Evolutionary conservation across 1,284 basidiomycete species (phyloP).

Genomic region (Chondrostereum purpureum): DNA sequence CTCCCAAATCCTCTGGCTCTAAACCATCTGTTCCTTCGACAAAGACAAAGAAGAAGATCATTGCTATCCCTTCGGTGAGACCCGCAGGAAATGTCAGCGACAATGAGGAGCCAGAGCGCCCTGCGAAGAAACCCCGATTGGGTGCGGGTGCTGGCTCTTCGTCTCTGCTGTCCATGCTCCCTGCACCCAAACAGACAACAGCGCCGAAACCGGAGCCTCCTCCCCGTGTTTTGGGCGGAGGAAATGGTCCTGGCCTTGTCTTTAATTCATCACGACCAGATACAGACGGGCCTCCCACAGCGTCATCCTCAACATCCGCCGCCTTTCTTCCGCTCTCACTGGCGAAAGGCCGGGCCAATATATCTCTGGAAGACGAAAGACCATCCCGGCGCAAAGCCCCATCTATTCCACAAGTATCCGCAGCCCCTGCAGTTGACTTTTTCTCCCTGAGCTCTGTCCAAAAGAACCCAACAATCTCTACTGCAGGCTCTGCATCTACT

Average conservation of each 20-base stretch:
- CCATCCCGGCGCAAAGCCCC: conserved; percentile 17
- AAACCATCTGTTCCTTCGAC: conserved; percentile 3
- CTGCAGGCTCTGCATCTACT: too few relatives aligned
- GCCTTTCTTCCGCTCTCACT: conserved; percentile 55
- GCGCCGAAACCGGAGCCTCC: too few relatives aligned
- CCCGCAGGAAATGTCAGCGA: conserved; percentile 33
- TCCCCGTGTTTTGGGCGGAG: conserved; percentile 63
- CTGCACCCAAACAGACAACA: conserved; percentile 59
- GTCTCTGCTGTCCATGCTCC: conserved; percentile 65
- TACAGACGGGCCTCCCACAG: conserved; percentile 11
- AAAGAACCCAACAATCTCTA: not conserved
- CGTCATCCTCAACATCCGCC: conserved; percentile 22
- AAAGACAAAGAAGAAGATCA: conserved; percentile 41
- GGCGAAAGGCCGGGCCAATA: conserved; percentile 50
- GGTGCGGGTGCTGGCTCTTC: conserved; percentile 55
- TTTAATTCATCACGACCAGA: conserved; percentile 35
- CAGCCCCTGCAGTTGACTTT: conserved; percentile 53
- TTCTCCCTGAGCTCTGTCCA: conserved; percentile 47
- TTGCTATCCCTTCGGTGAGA: conserved; percentile 52
- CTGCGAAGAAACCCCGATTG: conserved; percentile 53
- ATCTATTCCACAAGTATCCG: conserved; percentile 12
- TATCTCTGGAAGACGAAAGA: conserved; percentile 53
- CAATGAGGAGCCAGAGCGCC: conserved; percentile 36
- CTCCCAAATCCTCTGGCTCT: conserved; percentile 5
- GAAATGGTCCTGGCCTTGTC: conserved; percentile 50